Evolutionary conservation across 1,284 basidiomycete species (phyloP), one percentile per base, ranked within the genome.

Genomic region (Phylloboletellus chloephorus): DNA sequence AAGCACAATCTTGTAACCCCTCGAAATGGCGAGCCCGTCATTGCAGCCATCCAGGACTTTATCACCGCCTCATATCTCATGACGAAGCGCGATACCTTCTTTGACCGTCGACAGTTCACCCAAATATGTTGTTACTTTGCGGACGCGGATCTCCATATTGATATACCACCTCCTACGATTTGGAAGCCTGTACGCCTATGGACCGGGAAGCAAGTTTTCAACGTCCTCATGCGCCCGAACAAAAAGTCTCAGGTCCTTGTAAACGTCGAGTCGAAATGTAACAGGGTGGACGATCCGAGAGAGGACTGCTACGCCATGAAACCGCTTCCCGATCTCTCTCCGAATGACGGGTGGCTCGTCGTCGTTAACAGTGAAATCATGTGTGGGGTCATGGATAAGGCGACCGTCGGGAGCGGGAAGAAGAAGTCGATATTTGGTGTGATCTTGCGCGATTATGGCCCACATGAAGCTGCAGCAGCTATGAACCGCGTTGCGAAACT

Each of bases 311-410:
- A 83, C 50, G 67, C 72, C 31, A 78, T 79, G 68, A 78, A 73
- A 37, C 75, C 76, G 4, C 73, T 73, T 10, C 77, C 81, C 11
- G 96, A 98, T 60, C 77, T 99, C 68, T 88, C 89, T 8, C 94
- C 95, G 0, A 98, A 98, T 60, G 96, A 99, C 57, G 95, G 95
- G 1, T 98, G 92, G 82, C 78, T 99, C 22, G 96, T 98, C 44
- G 85, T 99, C 41, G 82, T 94, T 49, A 99, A 98, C 64, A 94
- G 89, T 61, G 94, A 98, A 66, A 93, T 99, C 58, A 98, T 98
- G 91, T 98, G 95, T 58, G 96, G 96, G 37, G 89, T 95, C 7
- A 96, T 98, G 79, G 96, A 99, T 71, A 99, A 99, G 70, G 90
- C 90, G 15, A 98, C 93, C 0, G 89, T 98, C 5, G 96, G 96